phyloP scores from a whole-genome alignment of 2,329 filamentous ascomycete species.

The Amylocarpus encephaloides region DNA sequence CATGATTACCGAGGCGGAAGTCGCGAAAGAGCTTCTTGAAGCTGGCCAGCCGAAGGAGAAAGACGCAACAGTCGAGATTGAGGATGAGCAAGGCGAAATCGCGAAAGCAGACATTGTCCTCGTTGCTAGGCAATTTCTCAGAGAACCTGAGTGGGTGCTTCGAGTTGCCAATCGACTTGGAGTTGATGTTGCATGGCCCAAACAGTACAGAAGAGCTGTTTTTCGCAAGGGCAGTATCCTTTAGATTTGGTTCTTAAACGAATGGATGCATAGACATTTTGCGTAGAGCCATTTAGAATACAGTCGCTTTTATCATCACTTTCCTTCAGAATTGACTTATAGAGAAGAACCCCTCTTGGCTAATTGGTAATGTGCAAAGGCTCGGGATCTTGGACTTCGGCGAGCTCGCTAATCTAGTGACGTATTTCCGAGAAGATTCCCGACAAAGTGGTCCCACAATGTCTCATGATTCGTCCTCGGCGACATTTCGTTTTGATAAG shows the following conservation, averaged over 20 bases:
- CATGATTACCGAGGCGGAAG: slow-evolving; percentile 59
- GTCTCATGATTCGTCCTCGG: not conserved
- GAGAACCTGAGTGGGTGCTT: slow-evolving; percentile 74
- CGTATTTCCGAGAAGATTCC: too few species aligned
- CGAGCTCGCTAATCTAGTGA: slow-evolving; percentile 1
- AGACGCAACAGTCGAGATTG: slow-evolving; percentile 38
- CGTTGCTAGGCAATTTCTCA: slow-evolving; percentile 67
- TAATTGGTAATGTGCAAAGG: too few species aligned
- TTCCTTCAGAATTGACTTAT: too few species aligned
- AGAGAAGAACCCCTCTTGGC: too few species aligned
- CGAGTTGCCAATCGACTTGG: slow-evolving; percentile 65
- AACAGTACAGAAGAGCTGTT: slow-evolving; percentile 20
- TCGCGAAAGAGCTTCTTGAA: slow-evolving; percentile 56
- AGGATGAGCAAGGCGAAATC: slow-evolving; percentile 33
- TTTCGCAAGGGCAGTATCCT: slow-evolving; percentile 25
- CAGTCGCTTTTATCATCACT: not conserved
- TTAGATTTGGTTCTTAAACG: slow-evolving; percentile 5
- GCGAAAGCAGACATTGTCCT: slow-evolving; percentile 60
- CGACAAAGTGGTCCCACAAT: not conserved
- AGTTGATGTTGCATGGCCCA: slow-evolving; percentile 62
- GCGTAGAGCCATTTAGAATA: too few species aligned
- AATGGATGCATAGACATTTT: not conserved
- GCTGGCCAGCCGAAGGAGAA: slow-evolving; percentile 32
- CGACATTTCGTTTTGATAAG: not conserved
- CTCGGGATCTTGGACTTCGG: not conserved